These are phyloP conservation scores for Aurinia saxatilis DNA, from an alignment of 345 rosid genomes.

Conservation along the genomic window DNA sequence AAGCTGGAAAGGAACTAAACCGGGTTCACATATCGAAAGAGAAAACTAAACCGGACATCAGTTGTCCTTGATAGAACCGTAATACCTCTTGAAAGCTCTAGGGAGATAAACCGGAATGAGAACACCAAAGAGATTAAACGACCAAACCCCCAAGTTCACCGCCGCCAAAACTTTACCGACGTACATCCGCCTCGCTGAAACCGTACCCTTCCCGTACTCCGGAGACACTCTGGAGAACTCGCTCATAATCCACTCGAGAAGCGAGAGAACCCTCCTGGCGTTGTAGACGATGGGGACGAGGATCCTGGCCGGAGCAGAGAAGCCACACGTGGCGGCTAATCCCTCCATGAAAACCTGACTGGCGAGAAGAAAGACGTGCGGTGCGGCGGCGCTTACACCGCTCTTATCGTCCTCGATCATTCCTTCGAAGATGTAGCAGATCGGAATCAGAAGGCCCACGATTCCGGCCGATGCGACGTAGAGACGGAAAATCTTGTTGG, in stretches of 20 bases:
- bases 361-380: slow-evolving; percentile 70
- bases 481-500: slow-evolving; percentile 35
- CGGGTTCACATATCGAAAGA: slow-evolving; percentile 7
- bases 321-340: slow-evolving; percentile 43
- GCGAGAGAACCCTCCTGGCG: slow-evolving; percentile 52
- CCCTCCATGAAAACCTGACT: slow-evolving; percentile 93
- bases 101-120: slow-evolving; percentile 82
- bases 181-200: slow-evolving; percentile 38
- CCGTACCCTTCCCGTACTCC: slow-evolving; percentile 9
- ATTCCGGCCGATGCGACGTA: slow-evolving; percentile 46
- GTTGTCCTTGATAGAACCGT: slow-evolving; percentile 29
- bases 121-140: slow-evolving; percentile 82
- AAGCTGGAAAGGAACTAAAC: background rate
- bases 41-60: background rate
- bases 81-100: slow-evolving; percentile 64
- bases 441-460: slow-evolving; percentile 60
- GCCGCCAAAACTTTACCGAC: slow-evolving; percentile 58
- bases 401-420: slow-evolving; percentile 60
- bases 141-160: slow-evolving; percentile 71
- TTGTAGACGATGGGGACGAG: slow-evolving; percentile 78
- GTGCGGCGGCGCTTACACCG: slow-evolving; percentile 68
- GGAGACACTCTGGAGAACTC: slow-evolving; percentile 36
- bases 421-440: slow-evolving; percentile 67
- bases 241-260: slow-evolving; percentile 56
- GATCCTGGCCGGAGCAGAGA: slow-evolving; percentile 64